Percentiles rank a stretch among this genome's conserved stretches.
Conservation (phyloP, 768 basidiomycete genomes). For the Suillus americanus region DNA sequence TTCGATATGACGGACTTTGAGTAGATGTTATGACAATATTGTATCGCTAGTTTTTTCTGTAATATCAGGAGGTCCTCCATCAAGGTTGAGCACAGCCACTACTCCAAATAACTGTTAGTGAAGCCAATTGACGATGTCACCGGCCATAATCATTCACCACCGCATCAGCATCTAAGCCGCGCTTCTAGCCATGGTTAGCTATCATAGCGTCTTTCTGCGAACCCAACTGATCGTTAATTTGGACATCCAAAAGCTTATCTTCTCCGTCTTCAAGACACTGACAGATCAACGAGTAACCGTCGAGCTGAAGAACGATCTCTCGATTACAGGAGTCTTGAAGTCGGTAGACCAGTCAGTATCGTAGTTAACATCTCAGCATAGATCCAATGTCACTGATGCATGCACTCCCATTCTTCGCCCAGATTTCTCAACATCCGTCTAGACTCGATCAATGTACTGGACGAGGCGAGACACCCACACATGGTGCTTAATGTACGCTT, state of each 20-base stretch:
- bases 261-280: constrained; percentile 98
- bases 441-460: constrained; percentile 89
- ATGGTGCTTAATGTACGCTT: constrained; percentile 57
- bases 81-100: background rate
- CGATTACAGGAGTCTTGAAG: constrained; percentile 92
- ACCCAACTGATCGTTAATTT: constrained; percentile 4
- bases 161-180: background rate
- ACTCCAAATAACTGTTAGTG: background rate
- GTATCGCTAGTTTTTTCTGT: background rate
- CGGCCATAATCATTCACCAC: background rate
- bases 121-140: background rate
- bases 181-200: constrained; percentile 24
- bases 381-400: constrained; percentile 3
- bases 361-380: background rate
- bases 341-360: constrained; percentile 92
- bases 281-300: constrained; percentile 97
- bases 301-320: constrained; percentile 98
- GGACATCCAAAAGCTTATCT: constrained; percentile 67
- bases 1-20: constrained; percentile 37
- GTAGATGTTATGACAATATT: constrained; percentile 12
- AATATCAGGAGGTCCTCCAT: background rate
- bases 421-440: constrained; percentile 96
- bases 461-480: constrained; percentile 93
- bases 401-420: constrained; percentile 4
- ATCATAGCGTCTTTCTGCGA: constrained; percentile 7